A percentile compares a stretch with the other conserved stretches of the same genome.
Evolutionary conservation across 2,329 filamentous ascomycete genomes (phyloP).

Genomic region (Fusarium anguioides): DNA sequence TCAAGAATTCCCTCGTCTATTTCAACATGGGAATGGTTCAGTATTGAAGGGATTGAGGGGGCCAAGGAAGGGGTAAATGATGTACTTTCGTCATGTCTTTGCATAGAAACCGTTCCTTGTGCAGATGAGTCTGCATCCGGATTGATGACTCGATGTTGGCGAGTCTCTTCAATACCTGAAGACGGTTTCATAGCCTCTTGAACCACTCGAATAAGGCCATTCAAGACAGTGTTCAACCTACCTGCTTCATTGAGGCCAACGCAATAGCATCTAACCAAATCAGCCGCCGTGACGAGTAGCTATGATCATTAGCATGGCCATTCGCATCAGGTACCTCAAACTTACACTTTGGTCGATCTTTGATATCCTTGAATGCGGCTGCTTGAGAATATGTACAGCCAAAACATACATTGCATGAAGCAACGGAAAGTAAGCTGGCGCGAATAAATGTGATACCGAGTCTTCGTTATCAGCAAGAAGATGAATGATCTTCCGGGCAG

Average conservation of each 20-base stretch:
- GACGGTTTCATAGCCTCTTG: constrained; percentile 4
- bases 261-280: not conserved
- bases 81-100: too few species aligned
- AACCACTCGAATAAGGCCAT: not conserved
- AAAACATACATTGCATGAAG: constrained; percentile 7
- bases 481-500: not conserved
- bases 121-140: accelerated
- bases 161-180: accelerated
- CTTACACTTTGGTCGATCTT: constrained; percentile 18
- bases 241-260: not conserved
- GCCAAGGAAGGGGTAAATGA: too few species aligned
- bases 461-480: not conserved
- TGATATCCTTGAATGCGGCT: not conserved
- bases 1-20: not conserved
- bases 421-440: not conserved
- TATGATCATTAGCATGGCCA: accelerated
- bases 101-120: accelerated
- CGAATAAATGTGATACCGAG: not conserved
- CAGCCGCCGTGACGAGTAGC: not conserved
- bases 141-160: accelerated
- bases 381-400: constrained; percentile 3
- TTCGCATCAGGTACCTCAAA: accelerated
- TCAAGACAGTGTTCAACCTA: accelerated
- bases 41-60: accelerated
- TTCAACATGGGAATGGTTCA: accelerated